Conservation (phyloP, 305 asterid genomes). For the Coffea humblotiana region DNA sequence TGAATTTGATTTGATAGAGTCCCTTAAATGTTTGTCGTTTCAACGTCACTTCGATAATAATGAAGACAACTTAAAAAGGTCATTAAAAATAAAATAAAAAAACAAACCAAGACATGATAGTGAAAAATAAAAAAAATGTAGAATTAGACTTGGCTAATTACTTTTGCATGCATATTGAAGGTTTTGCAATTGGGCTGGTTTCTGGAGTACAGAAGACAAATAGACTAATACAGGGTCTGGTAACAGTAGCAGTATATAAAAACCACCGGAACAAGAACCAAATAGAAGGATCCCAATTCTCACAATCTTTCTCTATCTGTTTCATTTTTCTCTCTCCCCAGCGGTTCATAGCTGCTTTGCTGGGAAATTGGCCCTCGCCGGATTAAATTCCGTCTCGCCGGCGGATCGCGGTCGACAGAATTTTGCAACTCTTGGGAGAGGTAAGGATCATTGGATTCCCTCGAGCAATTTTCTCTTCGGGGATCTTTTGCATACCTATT, state of each 20-base stretch:
- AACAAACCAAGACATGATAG: too few species aligned
- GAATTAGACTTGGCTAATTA: not conserved
- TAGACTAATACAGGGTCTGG: constrained; percentile 15
- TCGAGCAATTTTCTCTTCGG: constrained; percentile 9
- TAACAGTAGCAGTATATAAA: constrained; percentile 19
- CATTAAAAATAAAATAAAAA: too few species aligned
- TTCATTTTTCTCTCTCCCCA: not conserved
- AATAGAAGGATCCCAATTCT: not conserved
- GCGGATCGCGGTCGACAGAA: constrained; percentile 25
- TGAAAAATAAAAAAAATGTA: too few species aligned
- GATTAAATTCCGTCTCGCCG: not conserved
- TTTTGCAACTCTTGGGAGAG: constrained; percentile 29
- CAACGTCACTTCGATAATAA: not conserved
- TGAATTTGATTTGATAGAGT: too few species aligned
- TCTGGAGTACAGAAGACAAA: constrained; percentile 19
- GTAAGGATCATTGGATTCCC: constrained; percentile 29
- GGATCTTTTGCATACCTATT: not conserved
- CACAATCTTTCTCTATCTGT: not conserved
- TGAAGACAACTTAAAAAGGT: not conserved
- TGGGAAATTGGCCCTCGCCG: constrained; percentile 1
- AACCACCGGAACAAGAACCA: constrained; percentile 12
- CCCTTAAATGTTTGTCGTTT: too few species aligned
- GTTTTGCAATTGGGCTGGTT: constrained; percentile 4
- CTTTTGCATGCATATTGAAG: not conserved
- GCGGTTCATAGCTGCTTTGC: not conserved